Conservation (phyloP, 192 early-diverging fungal species). For the Mortierella hygrophila region DNA sequence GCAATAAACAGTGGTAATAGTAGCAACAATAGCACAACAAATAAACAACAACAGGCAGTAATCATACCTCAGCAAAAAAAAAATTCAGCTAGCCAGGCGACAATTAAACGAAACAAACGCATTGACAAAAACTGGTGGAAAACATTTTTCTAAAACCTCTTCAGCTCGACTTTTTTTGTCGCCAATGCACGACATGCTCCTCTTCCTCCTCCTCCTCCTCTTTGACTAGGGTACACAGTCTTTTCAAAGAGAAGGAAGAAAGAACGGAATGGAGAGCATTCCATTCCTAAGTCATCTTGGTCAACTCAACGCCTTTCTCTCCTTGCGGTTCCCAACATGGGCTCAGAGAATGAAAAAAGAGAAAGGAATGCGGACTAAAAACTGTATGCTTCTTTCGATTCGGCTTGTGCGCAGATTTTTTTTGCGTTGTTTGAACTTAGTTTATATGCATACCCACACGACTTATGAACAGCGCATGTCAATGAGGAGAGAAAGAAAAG, state of each 20-base stretch:
- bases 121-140: background rate
- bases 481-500: background rate
- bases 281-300: too few relatives aligned
- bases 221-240: too few relatives aligned
- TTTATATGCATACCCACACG: background rate
- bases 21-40: background rate
- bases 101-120: too few relatives aligned
- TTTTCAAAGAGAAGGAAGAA: too few relatives aligned
- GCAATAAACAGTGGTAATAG: background rate
- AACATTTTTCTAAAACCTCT: background rate
- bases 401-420: background rate
- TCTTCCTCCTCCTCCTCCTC: too few relatives aligned
- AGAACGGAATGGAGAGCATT: too few relatives aligned
- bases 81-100: too few relatives aligned
- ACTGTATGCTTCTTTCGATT: background rate
- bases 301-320: background rate
- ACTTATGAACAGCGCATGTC: background rate
- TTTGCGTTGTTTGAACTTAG: background rate
- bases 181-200: too few relatives aligned
- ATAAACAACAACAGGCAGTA: background rate
- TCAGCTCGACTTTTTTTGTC: too few relatives aligned
- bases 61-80: background rate
- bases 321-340: background rate
- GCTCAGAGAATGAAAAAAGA: too few relatives aligned
- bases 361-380: background rate